phyloP scores from a whole-genome alignment of 129 eudicot species.

The Oenanthe sinensis region DNA sequence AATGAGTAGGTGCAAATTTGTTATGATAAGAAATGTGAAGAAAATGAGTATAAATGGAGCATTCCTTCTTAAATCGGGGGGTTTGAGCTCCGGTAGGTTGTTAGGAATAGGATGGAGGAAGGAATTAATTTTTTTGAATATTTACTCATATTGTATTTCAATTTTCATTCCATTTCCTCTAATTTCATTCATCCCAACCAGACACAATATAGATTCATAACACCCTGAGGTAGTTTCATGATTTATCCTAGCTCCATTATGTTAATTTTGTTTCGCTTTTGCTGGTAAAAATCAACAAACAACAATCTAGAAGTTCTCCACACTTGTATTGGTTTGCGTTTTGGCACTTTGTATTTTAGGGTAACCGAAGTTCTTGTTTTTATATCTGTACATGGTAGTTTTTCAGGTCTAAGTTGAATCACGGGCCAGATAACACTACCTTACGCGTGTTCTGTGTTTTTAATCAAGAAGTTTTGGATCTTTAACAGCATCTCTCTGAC shows the following conservation, averaged over 20 bases:
- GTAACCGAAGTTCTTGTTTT: background rate
- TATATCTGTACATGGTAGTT: background rate
- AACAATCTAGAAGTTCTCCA: background rate
- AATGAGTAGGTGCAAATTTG: no score
- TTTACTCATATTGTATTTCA: no score
- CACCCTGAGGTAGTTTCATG: background rate
- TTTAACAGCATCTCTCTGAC: background rate
- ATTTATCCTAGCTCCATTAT: background rate
- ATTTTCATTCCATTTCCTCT: no score
- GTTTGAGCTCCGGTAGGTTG: no score
- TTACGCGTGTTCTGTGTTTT: background rate
- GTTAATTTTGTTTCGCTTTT: background rate
- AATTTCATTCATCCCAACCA: no score
- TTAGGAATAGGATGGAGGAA: no score
- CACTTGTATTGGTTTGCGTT: background rate
- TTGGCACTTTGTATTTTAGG: background rate
- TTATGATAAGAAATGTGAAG: no score
- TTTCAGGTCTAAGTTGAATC: background rate
- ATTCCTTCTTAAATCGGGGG: no score
- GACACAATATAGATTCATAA: background rate
- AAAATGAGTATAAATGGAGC: no score
- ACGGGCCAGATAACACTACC: background rate
- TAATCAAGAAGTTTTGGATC: background rate
- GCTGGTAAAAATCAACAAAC: background rate
- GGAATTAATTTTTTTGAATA: no score